Evolutionary conservation across 2,329 filamentous ascomycete species (phyloP).

Genomic region (Lasiodiplodia citricola): DNA sequence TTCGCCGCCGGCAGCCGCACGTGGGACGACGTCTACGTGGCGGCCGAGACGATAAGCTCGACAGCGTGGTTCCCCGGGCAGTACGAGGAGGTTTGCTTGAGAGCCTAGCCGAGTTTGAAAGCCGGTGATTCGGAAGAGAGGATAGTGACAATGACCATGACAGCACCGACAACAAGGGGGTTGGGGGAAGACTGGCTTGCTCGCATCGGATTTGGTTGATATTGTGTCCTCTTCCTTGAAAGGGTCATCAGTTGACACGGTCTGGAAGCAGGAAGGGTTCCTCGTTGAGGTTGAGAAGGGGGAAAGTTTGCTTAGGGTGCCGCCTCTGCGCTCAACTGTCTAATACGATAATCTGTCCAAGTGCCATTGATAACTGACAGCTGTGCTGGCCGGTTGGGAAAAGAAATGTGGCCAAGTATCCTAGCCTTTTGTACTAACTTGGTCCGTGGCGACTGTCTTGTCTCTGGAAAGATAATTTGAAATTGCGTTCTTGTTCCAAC

Average conservation of each 20-base stretch:
- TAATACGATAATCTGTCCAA: not conserved
- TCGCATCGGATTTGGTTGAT: not conserved
- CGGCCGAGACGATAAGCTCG: constrained; percentile 5
- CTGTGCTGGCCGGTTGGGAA: not conserved
- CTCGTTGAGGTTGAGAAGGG: not conserved
- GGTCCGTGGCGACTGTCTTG: not conserved
- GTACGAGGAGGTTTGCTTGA: constrained; percentile 3
- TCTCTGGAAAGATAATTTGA: not conserved
- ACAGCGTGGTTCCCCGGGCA: constrained; percentile 10
- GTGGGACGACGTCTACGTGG: not conserved
- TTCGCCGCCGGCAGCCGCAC: not conserved
- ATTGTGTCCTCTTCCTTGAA: not conserved
- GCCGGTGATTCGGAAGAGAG: not conserved
- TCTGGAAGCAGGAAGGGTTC: not conserved
- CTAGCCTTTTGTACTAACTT: not conserved
- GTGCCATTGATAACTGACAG: not conserved
- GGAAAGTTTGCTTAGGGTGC: not conserved
- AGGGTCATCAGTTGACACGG: not conserved
- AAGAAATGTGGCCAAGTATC: not conserved
- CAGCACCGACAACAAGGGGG: not conserved
- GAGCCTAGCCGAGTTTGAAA: not conserved
- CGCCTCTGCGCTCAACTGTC: not conserved
- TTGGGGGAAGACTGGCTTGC: not conserved
- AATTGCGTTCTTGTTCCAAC: not conserved
- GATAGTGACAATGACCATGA: not conserved